phyloP scores from a whole-genome alignment of 495 filamentous ascomycete genomes.

The Hapsidospora chrysogenum region DNA sequence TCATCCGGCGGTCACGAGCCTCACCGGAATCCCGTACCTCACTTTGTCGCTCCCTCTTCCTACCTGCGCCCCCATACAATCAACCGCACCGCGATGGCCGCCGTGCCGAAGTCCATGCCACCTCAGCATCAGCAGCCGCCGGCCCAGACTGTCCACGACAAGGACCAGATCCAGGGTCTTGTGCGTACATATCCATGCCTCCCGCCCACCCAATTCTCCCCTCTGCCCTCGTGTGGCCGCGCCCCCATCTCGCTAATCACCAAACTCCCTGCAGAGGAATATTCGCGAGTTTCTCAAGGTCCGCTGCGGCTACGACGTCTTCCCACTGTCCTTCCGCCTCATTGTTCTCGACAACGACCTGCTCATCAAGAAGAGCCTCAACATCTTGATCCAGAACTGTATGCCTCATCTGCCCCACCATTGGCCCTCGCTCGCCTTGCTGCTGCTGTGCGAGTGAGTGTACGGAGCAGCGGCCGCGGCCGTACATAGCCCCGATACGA shows the following conservation, averaged over 20 bases:
- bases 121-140: constrained; percentile 10
- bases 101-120: constrained; percentile 36
- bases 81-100: neutral
- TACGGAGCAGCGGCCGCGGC: too few relatives aligned
- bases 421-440: constrained; percentile 3
- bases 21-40: constrained; percentile 5
- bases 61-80: constrained; percentile 58
- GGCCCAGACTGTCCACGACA: constrained; percentile 36
- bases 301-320: constrained; percentile 92
- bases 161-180: constrained; percentile 83
- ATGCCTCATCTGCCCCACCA: constrained; percentile 10
- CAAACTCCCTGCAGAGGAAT: constrained; percentile 40
- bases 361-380: constrained; percentile 91
- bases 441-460: too few relatives aligned
- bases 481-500: too few relatives aligned
- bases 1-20: constrained; percentile 33
- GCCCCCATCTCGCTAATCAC: neutral
- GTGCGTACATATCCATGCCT: constrained; percentile 36
- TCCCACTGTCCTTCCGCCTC: constrained; percentile 92
- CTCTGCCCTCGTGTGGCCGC: neutral
- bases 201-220: constrained; percentile 2
- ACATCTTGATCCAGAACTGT: constrained; percentile 97
- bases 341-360: constrained; percentile 91
- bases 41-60: constrained; percentile 63
- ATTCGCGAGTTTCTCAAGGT: constrained; percentile 95